Evolutionary conservation across 176 grass and related monocot species (phyloP).

Genomic region (Carex cristatella): DNA sequence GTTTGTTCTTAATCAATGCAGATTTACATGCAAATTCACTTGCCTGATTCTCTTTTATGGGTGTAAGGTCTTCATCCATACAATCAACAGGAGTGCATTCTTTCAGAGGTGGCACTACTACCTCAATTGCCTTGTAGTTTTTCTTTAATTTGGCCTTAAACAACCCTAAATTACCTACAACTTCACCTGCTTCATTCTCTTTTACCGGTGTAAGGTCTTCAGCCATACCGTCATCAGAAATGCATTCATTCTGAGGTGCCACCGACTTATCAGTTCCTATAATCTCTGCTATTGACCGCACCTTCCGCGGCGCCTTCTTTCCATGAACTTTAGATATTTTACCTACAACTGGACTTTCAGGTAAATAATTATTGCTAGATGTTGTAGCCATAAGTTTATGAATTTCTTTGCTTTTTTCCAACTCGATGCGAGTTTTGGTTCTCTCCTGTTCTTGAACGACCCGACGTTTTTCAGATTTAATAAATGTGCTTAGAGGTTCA

Average conservation of each 20-base stretch:
- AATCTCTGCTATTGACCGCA: constrained; percentile 54
- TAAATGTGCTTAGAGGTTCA: constrained; percentile 22
- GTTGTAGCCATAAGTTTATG: constrained; percentile 22
- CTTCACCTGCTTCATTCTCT: constrained; percentile 17
- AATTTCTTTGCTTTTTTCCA: constrained; percentile 28
- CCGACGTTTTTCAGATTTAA: not conserved
- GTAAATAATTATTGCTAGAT: constrained; percentile 27
- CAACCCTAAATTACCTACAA: not conserved
- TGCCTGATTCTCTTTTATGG: not conserved
- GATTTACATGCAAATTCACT: not conserved
- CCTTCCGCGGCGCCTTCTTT: constrained; percentile 50
- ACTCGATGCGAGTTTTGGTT: constrained; percentile 10
- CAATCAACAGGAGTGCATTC: not conserved
- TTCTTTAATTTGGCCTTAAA: constrained; percentile 1
- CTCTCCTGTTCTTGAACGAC: constrained; percentile 16
- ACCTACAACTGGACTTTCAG: not conserved
- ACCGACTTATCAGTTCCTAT: constrained; percentile 19
- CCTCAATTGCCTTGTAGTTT: not conserved
- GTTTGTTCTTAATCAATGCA: not conserved
- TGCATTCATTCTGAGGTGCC: constrained; percentile 8
- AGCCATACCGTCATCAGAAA: constrained; percentile 23
- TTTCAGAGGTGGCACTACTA: not conserved
- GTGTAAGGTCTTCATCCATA: not conserved
- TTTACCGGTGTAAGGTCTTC: constrained; percentile 20
- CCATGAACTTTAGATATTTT: constrained; percentile 34